These are phyloP conservation scores for Yamadazyma oceani DNA, from an alignment of 1,139 yeast genomes.

Conservation along the genomic window DNA sequence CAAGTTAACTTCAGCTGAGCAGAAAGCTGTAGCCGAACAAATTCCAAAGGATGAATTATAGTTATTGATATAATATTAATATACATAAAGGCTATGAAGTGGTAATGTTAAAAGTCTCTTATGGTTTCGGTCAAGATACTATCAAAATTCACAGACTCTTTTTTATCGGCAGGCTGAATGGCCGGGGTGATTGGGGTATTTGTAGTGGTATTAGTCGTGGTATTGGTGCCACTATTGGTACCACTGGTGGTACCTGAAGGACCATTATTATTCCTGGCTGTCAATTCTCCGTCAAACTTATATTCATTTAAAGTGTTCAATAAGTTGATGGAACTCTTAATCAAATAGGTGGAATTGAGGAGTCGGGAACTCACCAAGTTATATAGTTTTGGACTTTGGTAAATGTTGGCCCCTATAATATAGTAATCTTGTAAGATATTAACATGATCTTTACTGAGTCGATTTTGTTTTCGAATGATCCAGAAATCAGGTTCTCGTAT, in stretches of 20 bases:
- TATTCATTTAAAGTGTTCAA: conserved; percentile 37
- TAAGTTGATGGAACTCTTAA: conserved; percentile 36
- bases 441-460: conserved; percentile 53
- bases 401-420: conserved; percentile 87
- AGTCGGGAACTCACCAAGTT: conserved; percentile 41
- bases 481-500: conserved; percentile 89
- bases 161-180: conserved; percentile 4
- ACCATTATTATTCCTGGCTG: background rate
- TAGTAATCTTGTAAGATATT: conserved; percentile 70
- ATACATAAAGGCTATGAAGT: no score
- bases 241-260: conserved; percentile 2
- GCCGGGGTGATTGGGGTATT: conserved; percentile 14
- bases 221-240: conserved; percentile 4
- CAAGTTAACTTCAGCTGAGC: conserved; percentile 24
- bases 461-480: conserved; percentile 80
- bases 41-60: conserved; percentile 31
- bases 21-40: conserved; percentile 11
- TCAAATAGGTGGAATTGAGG: conserved; percentile 36
- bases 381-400: conserved; percentile 73
- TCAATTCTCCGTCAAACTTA: conserved; percentile 31
- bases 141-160: conserved; percentile 11
- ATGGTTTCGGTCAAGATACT: conserved; percentile 12
- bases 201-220: conserved; percentile 6
- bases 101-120: background rate
- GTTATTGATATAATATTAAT: background rate